These are phyloP conservation scores for Colletotrichum graminicola DNA, from an alignment of 2,329 filamentous ascomycete species.

Conservation along the genomic window DNA sequence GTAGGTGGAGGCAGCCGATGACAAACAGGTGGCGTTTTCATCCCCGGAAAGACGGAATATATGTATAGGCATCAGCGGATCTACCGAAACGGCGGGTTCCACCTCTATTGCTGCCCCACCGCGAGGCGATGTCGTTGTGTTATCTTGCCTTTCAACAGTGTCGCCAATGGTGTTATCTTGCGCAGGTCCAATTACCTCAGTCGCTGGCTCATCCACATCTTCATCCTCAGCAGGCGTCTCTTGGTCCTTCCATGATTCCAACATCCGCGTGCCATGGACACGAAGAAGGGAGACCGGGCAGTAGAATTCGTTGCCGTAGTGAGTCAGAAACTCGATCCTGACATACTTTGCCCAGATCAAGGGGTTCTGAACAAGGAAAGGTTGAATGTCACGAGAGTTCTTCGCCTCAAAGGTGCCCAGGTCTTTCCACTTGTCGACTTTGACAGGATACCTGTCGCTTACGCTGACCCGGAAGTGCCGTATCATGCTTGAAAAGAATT, in stretches of 20 bases:
- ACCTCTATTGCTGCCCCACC: not conserved
- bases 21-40: conserved; percentile 21
- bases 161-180: not conserved
- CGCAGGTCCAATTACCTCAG: not conserved
- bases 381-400: conserved; percentile 93
- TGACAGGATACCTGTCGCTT: conserved; percentile 94
- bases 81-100: not conserved
- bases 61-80: conserved; percentile 10
- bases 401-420: conserved; percentile 90
- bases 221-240: conserved; percentile 74
- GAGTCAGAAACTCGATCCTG: conserved; percentile 89
- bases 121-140: not conserved
- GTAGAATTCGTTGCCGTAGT: conserved; percentile 97
- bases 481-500: conserved; percentile 99
- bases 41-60: conserved; percentile 9
- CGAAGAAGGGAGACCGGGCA: conserved; percentile 92
- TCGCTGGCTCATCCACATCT: conserved; percentile 59
- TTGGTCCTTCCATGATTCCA: conserved; percentile 91
- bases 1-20: not conserved
- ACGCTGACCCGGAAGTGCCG: conserved; percentile 91
- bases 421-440: conserved; percentile 90
- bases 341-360: conserved; percentile 96
- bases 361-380: conserved; percentile 93
- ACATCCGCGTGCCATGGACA: conserved; percentile 95
- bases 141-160: not conserved